Base-by-base conservation (phyloP, 257 asterid species). In the Anisodus tanguticus region DNA sequence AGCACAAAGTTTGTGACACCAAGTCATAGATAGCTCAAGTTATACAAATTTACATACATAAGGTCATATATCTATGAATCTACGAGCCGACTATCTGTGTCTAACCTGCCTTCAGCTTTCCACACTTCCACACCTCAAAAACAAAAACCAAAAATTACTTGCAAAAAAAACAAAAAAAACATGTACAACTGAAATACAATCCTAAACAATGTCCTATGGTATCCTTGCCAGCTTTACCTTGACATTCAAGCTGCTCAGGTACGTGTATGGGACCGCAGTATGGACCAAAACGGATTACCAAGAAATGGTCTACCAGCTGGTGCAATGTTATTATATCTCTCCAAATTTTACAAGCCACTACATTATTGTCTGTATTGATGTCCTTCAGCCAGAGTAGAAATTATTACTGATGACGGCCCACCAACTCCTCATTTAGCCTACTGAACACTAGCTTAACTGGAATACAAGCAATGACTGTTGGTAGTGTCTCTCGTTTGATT, bases 401-500 rank as follows among this genome's bases (percentile, higher is more conserved):
- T 83, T 83, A 79, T 90, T 88, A 94, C 80, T 87, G 93, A 88
- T 89, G 96, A 84, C 93, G 96, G 37, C 94, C 93, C 9, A 87
- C 87, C 91, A 96, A 84, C 86, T 89, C 99, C 93, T 96, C 98
- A 17, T 90, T 92, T 81, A 96, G 91, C 90, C 99, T 90, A 89
- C 98, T 94, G 90, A 94, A 96, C 41, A 96, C 99, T 92, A 96
- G 87, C 87, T 93, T 96, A 8, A 96, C 98, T 9, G 99, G 98
- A 88, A 96, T 93, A 85, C 98, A 96, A 77, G 98, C 93, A 63
- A 95, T 90, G 0, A 91, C 85, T 11, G 93, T 89, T 60, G 94
- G 91, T 62, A 85, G 71, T 3, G 85, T 82, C 57, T 85, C 93
- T 7, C 87, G 87, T 88, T 95, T 93, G 15, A 91, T 87, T 90